phyloP scores from a whole-genome alignment of 805 yeast genomes.

The Nakazawaea populi region DNA sequence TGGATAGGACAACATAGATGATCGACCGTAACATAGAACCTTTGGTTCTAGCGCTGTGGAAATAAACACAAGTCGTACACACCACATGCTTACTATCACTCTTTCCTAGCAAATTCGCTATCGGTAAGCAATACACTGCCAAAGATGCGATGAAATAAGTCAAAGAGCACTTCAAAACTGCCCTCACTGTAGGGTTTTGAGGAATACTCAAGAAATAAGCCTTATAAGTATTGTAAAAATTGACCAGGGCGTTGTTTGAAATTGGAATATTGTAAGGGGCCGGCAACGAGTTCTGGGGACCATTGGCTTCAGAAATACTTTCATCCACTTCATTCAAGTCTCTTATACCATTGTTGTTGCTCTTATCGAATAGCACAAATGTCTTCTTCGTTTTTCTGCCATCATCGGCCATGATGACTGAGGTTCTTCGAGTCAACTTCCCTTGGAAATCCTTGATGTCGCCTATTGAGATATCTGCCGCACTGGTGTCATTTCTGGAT shows the following conservation, averaged over 20 bases:
- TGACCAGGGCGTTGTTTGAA: background rate
- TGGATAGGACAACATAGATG: constrained; percentile 49
- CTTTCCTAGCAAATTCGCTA: constrained; percentile 48
- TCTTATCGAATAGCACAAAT: constrained; percentile 4
- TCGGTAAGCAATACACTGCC: constrained; percentile 54
- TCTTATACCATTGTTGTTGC: background rate
- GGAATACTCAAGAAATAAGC: background rate
- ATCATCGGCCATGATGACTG: constrained; percentile 10
- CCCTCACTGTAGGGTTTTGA: constrained; percentile 8
- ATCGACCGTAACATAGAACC: constrained; percentile 80
- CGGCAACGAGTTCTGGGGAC: background rate
- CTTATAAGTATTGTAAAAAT: background rate
- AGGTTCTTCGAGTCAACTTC: constrained; percentile 1
- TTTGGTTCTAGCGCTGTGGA: constrained; percentile 73
- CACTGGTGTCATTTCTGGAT: background rate
- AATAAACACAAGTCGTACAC: constrained; percentile 79
- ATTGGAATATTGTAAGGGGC: background rate
- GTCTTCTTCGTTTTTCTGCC: constrained; percentile 5
- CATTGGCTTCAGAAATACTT: background rate
- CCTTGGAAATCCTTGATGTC: constrained; percentile 6
- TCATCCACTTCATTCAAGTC: background rate
- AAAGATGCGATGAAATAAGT: constrained; percentile 71
- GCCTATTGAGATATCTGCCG: constrained; percentile 8
- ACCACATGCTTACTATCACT: constrained; percentile 76
- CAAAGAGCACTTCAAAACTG: constrained; percentile 60